phyloP scores from a whole-genome alignment of 2,329 filamentous ascomycete genomes.

The Microascus cirrosus region DNA sequence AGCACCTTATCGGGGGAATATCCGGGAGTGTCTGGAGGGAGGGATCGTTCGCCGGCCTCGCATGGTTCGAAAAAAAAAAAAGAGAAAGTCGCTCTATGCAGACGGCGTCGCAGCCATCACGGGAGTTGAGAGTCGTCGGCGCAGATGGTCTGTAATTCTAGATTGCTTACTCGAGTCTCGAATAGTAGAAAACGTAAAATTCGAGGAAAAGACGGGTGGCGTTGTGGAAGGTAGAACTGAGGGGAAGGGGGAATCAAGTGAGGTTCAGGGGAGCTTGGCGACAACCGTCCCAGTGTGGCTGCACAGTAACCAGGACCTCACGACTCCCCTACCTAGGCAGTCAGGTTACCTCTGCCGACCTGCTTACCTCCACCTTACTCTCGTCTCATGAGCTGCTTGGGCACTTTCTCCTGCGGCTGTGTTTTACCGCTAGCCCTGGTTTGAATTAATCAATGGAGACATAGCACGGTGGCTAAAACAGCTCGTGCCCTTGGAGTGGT shows the following conservation, averaged over 20 bases:
- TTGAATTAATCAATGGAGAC: background rate
- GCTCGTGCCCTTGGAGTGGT: background rate
- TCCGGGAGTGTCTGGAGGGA: background rate
- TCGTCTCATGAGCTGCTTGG: no score
- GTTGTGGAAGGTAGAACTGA: background rate
- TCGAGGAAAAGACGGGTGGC: background rate
- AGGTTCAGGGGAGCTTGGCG: background rate
- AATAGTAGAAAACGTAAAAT: background rate
- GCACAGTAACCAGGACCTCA: background rate
- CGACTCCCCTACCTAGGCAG: background rate
- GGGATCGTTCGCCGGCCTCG: background rate
- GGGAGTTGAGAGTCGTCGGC: background rate
- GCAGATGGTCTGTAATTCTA: background rate
- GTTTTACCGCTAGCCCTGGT: background rate
- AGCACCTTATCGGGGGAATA: background rate
- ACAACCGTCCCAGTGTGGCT: background rate
- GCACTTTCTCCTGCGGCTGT: no score
- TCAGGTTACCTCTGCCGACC: background rate
- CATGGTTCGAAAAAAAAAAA: background rate
- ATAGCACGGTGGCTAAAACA: background rate
- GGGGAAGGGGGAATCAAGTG: background rate
- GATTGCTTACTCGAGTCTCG: background rate
- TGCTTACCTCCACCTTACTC: no score
- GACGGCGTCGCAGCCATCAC: background rate
- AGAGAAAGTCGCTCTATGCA: background rate